Conservation (phyloP, 495 filamentous ascomycete species). For the Geopyxis carbonaria region DNA sequence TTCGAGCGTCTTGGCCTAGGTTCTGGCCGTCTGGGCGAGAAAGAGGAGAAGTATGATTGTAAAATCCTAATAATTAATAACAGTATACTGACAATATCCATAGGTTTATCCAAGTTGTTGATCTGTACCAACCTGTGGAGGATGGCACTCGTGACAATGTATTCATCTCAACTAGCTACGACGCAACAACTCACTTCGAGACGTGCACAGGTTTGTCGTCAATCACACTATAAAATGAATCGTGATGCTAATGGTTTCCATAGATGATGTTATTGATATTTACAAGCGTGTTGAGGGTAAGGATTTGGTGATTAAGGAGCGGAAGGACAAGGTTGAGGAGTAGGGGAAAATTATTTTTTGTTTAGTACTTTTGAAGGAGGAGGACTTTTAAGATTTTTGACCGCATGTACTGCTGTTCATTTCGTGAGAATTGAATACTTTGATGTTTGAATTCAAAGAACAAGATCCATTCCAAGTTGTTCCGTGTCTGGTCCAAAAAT, state of each 20-base stretch:
- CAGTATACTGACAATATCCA: slow-evolving; percentile 2
- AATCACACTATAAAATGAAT: not conserved
- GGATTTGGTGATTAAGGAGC: slow-evolving; percentile 45
- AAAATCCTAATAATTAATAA: not conserved
- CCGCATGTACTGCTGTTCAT: too few relatives aligned
- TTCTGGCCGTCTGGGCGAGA: slow-evolving; percentile 77
- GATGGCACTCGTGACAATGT: slow-evolving; percentile 77
- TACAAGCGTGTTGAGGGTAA: slow-evolving; percentile 75
- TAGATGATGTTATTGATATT: slow-evolving; percentile 86
- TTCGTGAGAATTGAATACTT: too few relatives aligned
- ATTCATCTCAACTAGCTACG: slow-evolving; percentile 97
- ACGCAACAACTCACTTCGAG: slow-evolving; percentile 95
- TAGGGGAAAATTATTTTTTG: slow-evolving; percentile 9
- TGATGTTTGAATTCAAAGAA: too few relatives aligned
- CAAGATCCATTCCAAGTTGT: too few relatives aligned
- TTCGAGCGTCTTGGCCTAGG: slow-evolving; percentile 77
- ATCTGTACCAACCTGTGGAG: slow-evolving; percentile 76
- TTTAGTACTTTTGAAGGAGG: too few relatives aligned
- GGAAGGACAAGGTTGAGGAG: slow-evolving; percentile 18
- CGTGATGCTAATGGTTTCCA: slow-evolving; percentile 13
- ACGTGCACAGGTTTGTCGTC: slow-evolving; percentile 48
- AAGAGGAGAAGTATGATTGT: slow-evolving; percentile 63
- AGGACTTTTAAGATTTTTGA: too few relatives aligned
- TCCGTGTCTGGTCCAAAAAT: too few relatives aligned
- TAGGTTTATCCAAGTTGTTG: slow-evolving; percentile 25